A percentile compares a stretch with the other conserved stretches of the same genome.
Conservation (phyloP, 2,329 filamentous ascomycete species). For the Aureobasidium musti region DNA sequence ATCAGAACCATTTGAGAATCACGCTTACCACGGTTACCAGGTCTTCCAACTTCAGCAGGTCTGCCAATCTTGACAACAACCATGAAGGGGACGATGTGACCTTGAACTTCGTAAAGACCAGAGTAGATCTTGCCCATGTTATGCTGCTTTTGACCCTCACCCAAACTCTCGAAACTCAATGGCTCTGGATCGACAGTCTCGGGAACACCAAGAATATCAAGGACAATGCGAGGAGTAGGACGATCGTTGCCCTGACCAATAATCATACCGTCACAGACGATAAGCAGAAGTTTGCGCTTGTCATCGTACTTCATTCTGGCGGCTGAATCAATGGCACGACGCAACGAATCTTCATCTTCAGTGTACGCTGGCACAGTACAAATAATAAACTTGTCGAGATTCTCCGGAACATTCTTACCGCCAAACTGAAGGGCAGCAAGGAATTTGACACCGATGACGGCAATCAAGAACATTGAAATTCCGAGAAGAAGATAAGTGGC, state of each 20-base stretch:
- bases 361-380: conserved; percentile 98
- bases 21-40: conserved; percentile 98
- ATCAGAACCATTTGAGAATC: conserved; percentile 98
- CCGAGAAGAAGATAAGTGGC: conserved; percentile 85
- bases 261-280: conserved; percentile 99
- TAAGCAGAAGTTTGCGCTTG: conserved; percentile 90
- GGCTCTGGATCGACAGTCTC: conserved; percentile 94
- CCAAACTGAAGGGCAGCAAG: conserved; percentile 93
- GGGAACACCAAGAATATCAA: conserved; percentile 94
- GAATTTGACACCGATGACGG: conserved; percentile 93
- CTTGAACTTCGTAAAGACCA: conserved; percentile 94
- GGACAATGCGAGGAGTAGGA: conserved; percentile 89
- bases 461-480: conserved; percentile 76
- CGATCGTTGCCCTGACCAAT: conserved; percentile 97
- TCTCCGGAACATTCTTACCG: conserved; percentile 86
- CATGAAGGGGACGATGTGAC: conserved; percentile 96
- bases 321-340: conserved; percentile 94
- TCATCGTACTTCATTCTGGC: conserved; percentile 97
- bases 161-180: conserved; percentile 92
- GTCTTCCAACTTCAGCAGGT: conserved; percentile 69
- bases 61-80: conserved; percentile 96
- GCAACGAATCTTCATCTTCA: conserved; percentile 95
- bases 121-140: conserved; percentile 99
- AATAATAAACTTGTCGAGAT: conserved; percentile 97
- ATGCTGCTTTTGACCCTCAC: conserved; percentile 94